phyloP scores from a whole-genome alignment of 2,329 filamentous ascomycete genomes.

The Akanthomyces dipterigenus region DNA sequence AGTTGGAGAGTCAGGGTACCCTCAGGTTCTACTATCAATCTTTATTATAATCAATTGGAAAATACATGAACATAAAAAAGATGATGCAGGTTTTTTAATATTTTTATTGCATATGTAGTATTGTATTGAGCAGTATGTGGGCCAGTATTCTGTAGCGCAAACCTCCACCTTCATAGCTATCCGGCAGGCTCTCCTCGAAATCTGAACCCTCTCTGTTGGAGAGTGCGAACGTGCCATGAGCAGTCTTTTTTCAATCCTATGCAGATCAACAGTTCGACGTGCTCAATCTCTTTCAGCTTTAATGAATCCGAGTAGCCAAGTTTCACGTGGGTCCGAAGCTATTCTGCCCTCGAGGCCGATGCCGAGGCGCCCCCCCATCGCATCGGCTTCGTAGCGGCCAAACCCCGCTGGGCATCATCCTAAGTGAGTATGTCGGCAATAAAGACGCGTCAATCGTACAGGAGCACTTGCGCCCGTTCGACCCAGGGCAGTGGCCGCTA shows the following conservation, averaged over 20 bases:
- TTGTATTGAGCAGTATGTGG: not conserved
- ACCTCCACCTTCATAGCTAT: not conserved
- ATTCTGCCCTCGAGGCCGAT: not conserved
- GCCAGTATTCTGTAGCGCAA: not conserved
- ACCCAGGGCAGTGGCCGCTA: not conserved
- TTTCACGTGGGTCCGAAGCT: not conserved
- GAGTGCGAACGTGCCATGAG: not conserved
- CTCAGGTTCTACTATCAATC: too few relatives aligned
- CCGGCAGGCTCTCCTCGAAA: not conserved
- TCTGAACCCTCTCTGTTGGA: not conserved
- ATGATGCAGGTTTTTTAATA: too few relatives aligned
- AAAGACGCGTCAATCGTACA: not conserved
- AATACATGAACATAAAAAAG: too few relatives aligned
- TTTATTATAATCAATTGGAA: too few relatives aligned
- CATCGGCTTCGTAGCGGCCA: not conserved
- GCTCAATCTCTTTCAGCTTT: not conserved
- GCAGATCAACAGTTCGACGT: not conserved
- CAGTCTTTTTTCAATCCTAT: not conserved
- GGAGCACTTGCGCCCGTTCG: not conserved
- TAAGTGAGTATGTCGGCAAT: not conserved
- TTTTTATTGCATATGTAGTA: not conserved
- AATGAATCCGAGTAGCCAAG: not conserved
- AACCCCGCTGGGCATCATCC: not conserved
- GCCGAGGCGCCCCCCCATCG: not conserved
- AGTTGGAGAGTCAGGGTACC: too few relatives aligned